phyloP scores from a whole-genome alignment of 1,284 basidiomycete species.

The Ganoderma resinaceum region DNA sequence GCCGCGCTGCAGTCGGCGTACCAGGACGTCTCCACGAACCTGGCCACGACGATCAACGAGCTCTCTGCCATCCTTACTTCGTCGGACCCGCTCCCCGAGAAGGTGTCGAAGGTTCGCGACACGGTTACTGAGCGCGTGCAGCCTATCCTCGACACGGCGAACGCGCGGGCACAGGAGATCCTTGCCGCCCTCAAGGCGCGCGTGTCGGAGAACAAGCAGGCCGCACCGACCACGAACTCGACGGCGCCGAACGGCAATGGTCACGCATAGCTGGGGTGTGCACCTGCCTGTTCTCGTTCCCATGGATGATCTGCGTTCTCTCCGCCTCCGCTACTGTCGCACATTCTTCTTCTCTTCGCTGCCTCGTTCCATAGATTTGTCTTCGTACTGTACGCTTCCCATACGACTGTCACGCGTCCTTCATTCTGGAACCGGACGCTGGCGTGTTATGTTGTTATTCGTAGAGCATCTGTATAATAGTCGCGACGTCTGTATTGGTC shows the following conservation, averaged over 20 bases:
- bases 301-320: constrained; percentile 1
- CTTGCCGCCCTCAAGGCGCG: constrained; percentile 39
- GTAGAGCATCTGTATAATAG: constrained; percentile 31
- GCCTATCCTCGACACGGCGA: constrained; percentile 58
- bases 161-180: constrained; percentile 42
- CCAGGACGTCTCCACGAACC: constrained; percentile 50
- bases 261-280: constrained; percentile 9
- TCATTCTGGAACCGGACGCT: constrained; percentile 20
- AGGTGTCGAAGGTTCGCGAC: constrained; percentile 59
- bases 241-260: constrained; percentile 26
- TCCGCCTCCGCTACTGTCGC: not conserved
- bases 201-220: constrained; percentile 36
- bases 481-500: constrained; percentile 18
- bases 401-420: constrained; percentile 5
- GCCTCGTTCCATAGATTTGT: not conserved
- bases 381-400: constrained; percentile 3
- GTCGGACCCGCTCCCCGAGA: constrained; percentile 65
- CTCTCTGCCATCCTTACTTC: constrained; percentile 59
- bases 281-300: not conserved
- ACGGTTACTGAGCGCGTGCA: constrained; percentile 64
- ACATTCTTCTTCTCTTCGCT: not conserved
- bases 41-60: constrained; percentile 57
- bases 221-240: constrained; percentile 19
- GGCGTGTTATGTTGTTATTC: constrained; percentile 11
- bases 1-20: constrained; percentile 61